phyloP scores from a whole-genome alignment of 768 basidiomycete genomes.

The Rhodosporidiobolus sp. region DNA sequence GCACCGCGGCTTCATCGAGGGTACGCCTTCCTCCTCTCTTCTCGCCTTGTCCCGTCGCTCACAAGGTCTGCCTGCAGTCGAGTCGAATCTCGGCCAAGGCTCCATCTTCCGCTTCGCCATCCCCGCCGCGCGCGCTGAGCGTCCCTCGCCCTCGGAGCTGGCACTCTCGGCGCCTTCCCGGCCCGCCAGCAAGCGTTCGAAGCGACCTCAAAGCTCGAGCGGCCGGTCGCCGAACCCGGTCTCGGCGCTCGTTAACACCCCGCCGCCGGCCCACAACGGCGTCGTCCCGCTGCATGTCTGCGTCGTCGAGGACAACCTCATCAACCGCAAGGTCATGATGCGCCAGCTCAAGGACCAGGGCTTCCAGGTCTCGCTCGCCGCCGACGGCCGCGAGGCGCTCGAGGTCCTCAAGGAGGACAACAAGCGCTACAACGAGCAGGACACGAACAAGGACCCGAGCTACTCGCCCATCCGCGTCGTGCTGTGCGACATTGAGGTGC shows the following conservation, averaged over 20 bases:
- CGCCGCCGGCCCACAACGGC: neutral
- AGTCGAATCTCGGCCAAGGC: constrained; percentile 10
- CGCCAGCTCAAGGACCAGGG: constrained; percentile 37
- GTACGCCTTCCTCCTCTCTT: neutral
- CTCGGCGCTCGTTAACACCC: neutral
- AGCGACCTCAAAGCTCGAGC: neutral
- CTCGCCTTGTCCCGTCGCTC: neutral
- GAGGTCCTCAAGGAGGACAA: constrained; percentile 19
- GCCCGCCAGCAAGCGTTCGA: neutral
- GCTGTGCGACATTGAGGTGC: constrained; percentile 28
- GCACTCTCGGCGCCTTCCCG: neutral
- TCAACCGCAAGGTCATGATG: constrained; percentile 36
- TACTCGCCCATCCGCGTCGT: neutral
- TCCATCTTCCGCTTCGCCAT: constrained; percentile 35
- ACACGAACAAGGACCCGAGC: neutral
- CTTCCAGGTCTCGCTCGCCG: constrained; percentile 24
- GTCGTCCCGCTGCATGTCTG: neutral
- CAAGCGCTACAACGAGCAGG: too few species aligned
- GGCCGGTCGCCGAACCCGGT: neutral
- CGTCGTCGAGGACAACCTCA: constrained; percentile 34
- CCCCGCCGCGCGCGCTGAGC: constrained; percentile 17
- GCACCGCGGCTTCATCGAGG: constrained; percentile 36
- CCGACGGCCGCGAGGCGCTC: constrained; percentile 33
- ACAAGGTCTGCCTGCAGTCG: neutral
- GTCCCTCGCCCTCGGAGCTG: neutral